Base-by-base conservation (phyloP, 1,139 yeast species). In the Nakaseomyces kungkrabaensis region DNA sequence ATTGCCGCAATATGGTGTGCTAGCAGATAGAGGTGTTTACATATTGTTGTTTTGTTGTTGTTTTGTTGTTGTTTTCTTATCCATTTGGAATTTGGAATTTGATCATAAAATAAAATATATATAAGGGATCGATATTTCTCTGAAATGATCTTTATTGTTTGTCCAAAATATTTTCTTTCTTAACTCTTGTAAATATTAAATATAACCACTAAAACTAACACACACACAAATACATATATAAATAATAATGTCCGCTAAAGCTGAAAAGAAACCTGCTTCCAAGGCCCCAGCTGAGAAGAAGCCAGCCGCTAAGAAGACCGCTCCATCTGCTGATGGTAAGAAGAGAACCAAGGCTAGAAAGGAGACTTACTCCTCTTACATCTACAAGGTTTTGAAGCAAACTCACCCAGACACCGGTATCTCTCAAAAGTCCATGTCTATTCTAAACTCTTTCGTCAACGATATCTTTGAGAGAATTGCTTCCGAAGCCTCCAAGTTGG, bases 381-480 rank as follows among this genome's bases (percentile, higher is more conserved):
- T 92, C 71, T 92, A 90, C 94, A 92, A 92, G 78, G 97, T 89
- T 65, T 83, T 90, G 74, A 88, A 90, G 78, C 96, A 92, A 81
- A 90, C 98, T 60, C 97, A 94, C 77, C 96, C 98, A 74, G 97
- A 92, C 74, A 92, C 98, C 59, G 98, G 98, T 89, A 92, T 92
- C 71, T 92, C 98, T 62, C 96, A 90, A 76, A 88, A 89, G 76
- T 97, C 98, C 63, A 92, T 92, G 97, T 89, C 97, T 55, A 92
- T 92, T 73, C 85, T 92, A 94, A 92, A 92, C 86, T 92, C 97
- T 50, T 92, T 92, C 66, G 98, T 92, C 65, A 90, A 90, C 76
- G 97, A 90, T 75, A 86, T 86, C 69, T 86, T 86, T 66, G 95
- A 86, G 77, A 85, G 95, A 82, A 84, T 84, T 68, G 98, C 98